Conservation (phyloP, 2,329 filamentous ascomycete species). For the Zasmidium angulare region DNA sequence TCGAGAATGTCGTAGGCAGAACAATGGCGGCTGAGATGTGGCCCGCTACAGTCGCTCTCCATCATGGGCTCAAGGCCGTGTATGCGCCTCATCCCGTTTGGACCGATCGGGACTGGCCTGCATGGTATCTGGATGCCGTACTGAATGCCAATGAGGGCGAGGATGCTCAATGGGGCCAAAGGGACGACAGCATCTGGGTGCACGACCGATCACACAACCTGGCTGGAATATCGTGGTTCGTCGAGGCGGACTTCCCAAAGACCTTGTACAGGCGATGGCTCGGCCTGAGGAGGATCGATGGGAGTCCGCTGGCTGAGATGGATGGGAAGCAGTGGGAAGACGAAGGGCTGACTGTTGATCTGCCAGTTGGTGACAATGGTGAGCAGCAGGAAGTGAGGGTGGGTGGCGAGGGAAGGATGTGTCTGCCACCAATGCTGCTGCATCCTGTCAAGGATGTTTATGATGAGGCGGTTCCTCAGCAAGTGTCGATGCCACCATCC, state of each 20-base stretch:
- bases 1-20: constrained; percentile 82
- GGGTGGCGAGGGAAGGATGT: constrained; percentile 46
- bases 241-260: constrained; percentile 77
- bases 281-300: constrained; percentile 65
- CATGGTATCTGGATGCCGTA: constrained; percentile 70
- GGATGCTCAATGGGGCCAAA: constrained; percentile 49
- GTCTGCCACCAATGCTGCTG: constrained; percentile 46
- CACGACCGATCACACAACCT: constrained; percentile 84
- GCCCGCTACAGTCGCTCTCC: constrained; percentile 81
- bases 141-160: constrained; percentile 70
- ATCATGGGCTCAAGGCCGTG: constrained; percentile 91
- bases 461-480: constrained; percentile 3
- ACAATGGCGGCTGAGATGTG: constrained; percentile 97
- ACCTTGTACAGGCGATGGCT: constrained; percentile 85
- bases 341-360: constrained; percentile 41
- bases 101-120: constrained; percentile 83
- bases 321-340: constrained; percentile 44
- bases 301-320: constrained; percentile 48
- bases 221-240: constrained; percentile 85
- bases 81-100: constrained; percentile 88
- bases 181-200: constrained; percentile 45
- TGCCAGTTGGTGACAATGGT: constrained; percentile 15
- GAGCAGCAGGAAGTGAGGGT: constrained; percentile 53
- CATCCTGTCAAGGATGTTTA: constrained; percentile 51
- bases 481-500: not conserved